phyloP scores from a whole-genome alignment of 2,329 filamentous ascomycete species.

The Ophiocordyceps robertsii region DNA sequence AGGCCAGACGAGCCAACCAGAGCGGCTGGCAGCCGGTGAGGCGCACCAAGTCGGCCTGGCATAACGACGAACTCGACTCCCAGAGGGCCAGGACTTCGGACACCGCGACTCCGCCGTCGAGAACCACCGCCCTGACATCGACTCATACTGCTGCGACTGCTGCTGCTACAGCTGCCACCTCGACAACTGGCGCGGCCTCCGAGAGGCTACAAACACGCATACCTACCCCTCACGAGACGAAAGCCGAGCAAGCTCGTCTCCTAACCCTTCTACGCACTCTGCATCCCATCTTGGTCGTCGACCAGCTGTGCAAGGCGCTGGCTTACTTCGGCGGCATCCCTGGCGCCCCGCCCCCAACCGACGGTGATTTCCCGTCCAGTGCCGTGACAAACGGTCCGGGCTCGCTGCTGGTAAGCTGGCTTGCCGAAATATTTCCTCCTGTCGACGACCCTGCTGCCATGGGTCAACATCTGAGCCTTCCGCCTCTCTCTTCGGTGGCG shows the following conservation, averaged over 20 bases:
- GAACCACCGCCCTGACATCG: background rate
- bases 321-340: slow-evolving; percentile 51
- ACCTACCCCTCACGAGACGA: slow-evolving; percentile 30
- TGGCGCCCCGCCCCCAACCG: slow-evolving; percentile 36
- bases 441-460: slow-evolving; percentile 9
- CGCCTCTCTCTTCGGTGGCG: slow-evolving; percentile 1
- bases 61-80: slow-evolving; percentile 4
- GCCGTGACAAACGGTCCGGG: slow-evolving; percentile 42
- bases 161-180: background rate
- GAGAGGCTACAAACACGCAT: background rate
- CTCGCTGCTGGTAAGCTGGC: slow-evolving; percentile 45
- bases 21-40: slow-evolving; percentile 38
- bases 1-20: slow-evolving; percentile 41
- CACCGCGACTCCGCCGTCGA: background rate
- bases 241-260: slow-evolving; percentile 45
- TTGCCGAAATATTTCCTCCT: slow-evolving; percentile 48
- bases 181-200: background rate
- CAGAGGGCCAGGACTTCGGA: background rate
- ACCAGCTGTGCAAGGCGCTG: slow-evolving; percentile 48
- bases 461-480: background rate
- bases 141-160: background rate
- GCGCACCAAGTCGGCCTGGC: slow-evolving; percentile 23
- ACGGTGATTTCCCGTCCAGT: slow-evolving; percentile 41
- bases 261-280: slow-evolving; percentile 42
- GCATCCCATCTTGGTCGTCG: slow-evolving; percentile 41